These are phyloP conservation scores for Candida insectorum DNA, from an alignment of 805 yeast genomes.

Conservation along the genomic window DNA sequence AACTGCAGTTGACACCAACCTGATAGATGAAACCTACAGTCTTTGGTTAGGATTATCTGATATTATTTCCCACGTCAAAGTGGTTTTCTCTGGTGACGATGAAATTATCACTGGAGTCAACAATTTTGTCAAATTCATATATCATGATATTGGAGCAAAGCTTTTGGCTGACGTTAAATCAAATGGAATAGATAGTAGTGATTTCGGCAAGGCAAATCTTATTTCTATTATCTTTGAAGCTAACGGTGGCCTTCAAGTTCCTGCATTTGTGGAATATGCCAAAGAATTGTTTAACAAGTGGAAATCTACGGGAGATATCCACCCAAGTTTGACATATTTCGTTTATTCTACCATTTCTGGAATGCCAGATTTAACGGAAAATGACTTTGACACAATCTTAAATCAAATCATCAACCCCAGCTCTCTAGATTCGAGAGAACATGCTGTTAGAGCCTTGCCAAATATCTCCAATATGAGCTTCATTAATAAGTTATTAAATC, in stretches of 20 bases:
- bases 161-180: conserved; percentile 21
- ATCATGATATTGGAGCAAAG: conserved; percentile 23
- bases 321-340: conserved; percentile 43
- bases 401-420: conserved; percentile 49
- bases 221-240: conserved; percentile 36
- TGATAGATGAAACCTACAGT: conserved; percentile 35
- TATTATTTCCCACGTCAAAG: conserved; percentile 24
- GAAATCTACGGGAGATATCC: conserved; percentile 23
- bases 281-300: conserved; percentile 24
- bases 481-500: conserved; percentile 35
- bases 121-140: conserved; percentile 26
- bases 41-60: conserved; percentile 56
- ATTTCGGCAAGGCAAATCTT: conserved; percentile 30
- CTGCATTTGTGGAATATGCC: conserved; percentile 35
- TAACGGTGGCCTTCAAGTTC: conserved; percentile 38
- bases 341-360: conserved; percentile 43
- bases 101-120: conserved; percentile 24
- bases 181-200: conserved; percentile 13
- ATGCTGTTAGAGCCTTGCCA: conserved; percentile 56
- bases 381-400: conserved; percentile 37
- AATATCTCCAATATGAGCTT: conserved; percentile 33
- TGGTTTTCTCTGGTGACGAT: conserved; percentile 29
- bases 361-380: conserved; percentile 26
- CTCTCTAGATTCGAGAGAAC: conserved; percentile 57
- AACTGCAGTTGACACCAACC: conserved; percentile 21